Evolutionary conservation across 2,329 filamentous ascomycete species (phyloP).

Genomic region (Fusarium keratoplasticum): DNA sequence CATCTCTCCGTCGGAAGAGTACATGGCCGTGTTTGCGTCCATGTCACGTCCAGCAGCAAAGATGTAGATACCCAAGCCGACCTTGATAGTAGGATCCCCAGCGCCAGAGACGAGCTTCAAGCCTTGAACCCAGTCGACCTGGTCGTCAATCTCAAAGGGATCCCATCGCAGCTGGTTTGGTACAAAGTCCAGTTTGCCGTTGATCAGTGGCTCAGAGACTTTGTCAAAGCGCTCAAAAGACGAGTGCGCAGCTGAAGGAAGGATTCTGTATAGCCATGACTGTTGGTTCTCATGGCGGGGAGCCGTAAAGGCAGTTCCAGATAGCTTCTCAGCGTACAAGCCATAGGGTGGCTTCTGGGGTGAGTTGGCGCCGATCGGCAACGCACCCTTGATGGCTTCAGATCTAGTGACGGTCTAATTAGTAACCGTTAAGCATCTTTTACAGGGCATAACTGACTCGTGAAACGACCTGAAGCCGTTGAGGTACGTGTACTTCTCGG

Average conservation of each 20-base stretch:
- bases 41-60: constrained; percentile 84
- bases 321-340: constrained; percentile 84
- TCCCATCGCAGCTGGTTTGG: constrained; percentile 89
- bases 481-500: constrained; percentile 76
- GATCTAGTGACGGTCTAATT: constrained; percentile 60
- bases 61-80: constrained; percentile 83
- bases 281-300: constrained; percentile 76
- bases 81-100: constrained; percentile 82
- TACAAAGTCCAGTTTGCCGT: constrained; percentile 48
- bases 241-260: constrained; percentile 71
- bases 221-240: constrained; percentile 52
- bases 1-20: constrained; percentile 85
- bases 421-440: rapidly evolving
- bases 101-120: constrained; percentile 81
- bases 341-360: constrained; percentile 83
- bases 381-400: constrained; percentile 78
- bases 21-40: constrained; percentile 78
- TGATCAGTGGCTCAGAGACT: neutral
- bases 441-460: constrained; percentile 65
- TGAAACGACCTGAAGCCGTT: constrained; percentile 83
- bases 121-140: constrained; percentile 63
- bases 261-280: constrained; percentile 77
- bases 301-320: constrained; percentile 77
- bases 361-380: constrained; percentile 81
- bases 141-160: constrained; percentile 78